phyloP scores from a whole-genome alignment of 129 eudicot species.

The Artemisia annua region DNA sequence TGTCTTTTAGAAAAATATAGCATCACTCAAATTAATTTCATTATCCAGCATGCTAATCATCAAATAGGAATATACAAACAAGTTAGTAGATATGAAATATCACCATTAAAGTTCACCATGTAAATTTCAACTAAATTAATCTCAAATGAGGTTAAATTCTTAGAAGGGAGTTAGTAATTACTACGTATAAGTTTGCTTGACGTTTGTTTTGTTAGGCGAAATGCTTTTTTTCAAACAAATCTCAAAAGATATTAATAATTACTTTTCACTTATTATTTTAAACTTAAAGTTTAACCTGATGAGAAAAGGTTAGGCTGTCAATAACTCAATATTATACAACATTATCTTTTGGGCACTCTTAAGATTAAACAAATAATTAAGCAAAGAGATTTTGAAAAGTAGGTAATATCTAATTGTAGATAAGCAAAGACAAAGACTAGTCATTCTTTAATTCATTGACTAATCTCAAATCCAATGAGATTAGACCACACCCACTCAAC shows the following conservation, averaged over 20 bases:
- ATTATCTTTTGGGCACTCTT: conserved; percentile 31
- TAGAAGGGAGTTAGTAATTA: neutral
- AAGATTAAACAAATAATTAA: neutral
- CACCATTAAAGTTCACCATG: too few relatives aligned
- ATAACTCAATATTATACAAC: conserved; percentile 17
- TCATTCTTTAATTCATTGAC: conserved; percentile 31
- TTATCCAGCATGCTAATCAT: too few relatives aligned
- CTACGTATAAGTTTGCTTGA: neutral
- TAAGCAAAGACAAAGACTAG: conserved; percentile 27
- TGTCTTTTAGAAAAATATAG: too few relatives aligned
- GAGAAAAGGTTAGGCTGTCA: conserved; percentile 17
- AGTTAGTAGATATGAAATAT: too few relatives aligned
- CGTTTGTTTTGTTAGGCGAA: conserved; percentile 8
- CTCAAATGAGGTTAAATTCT: neutral
- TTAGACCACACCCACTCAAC: conserved; percentile 35
- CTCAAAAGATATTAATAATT: neutral
- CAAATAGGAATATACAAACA: too few relatives aligned
- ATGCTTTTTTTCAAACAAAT: neutral
- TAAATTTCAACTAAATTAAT: neutral
- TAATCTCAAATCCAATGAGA: conserved; percentile 31
- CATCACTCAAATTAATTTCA: too few relatives aligned
- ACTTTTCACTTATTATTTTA: neutral
- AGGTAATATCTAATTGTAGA: conserved; percentile 37
- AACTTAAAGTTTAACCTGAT: neutral
- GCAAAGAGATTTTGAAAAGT: conserved; percentile 23